Evolutionary conservation across 2,329 filamentous ascomycete genomes (phyloP).

Genomic region (Exophiala calicioides): DNA sequence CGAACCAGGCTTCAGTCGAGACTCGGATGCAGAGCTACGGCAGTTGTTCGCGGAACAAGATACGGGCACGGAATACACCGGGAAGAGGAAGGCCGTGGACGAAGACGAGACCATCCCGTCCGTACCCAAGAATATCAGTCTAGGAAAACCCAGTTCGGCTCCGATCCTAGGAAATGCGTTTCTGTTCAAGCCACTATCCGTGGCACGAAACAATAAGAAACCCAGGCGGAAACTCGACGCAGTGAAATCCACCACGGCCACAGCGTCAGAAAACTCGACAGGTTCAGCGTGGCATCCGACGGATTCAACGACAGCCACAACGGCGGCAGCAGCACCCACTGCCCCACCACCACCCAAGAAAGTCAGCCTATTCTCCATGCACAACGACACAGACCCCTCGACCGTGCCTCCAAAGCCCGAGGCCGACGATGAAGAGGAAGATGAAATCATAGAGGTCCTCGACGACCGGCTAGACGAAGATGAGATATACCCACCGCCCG

Average conservation of each 20-base stretch:
- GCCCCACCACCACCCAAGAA: constrained; percentile 45
- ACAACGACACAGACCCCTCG: constrained; percentile 7
- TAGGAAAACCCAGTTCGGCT: constrained; percentile 53
- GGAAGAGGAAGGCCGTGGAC: constrained; percentile 8
- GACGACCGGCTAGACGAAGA: constrained; percentile 34
- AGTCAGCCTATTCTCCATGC: constrained; percentile 45
- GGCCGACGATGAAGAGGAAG: constrained; percentile 14
- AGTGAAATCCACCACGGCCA: constrained; percentile 2
- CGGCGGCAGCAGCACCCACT: constrained; percentile 15
- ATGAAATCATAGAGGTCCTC: constrained; percentile 43
- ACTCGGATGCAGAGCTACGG: constrained; percentile 46
- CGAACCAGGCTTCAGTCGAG: constrained; percentile 76
- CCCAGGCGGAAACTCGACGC: constrained; percentile 59
- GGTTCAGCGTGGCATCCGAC: neutral
- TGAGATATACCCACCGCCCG: constrained; percentile 25
- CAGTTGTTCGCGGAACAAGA: constrained; percentile 40
- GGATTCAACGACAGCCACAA: neutral
- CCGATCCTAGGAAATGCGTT: constrained; percentile 72
- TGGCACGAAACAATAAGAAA: constrained; percentile 72
- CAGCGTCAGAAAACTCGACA: neutral
- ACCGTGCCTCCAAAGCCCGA: constrained; percentile 4
- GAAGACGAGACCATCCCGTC: constrained; percentile 20
- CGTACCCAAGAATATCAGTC: constrained; percentile 40
- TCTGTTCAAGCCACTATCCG: constrained; percentile 87
- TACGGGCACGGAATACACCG: constrained; percentile 29